phyloP scores from a whole-genome alignment of 2,329 filamentous ascomycete genomes.

The Hypoxylon sp. region DNA sequence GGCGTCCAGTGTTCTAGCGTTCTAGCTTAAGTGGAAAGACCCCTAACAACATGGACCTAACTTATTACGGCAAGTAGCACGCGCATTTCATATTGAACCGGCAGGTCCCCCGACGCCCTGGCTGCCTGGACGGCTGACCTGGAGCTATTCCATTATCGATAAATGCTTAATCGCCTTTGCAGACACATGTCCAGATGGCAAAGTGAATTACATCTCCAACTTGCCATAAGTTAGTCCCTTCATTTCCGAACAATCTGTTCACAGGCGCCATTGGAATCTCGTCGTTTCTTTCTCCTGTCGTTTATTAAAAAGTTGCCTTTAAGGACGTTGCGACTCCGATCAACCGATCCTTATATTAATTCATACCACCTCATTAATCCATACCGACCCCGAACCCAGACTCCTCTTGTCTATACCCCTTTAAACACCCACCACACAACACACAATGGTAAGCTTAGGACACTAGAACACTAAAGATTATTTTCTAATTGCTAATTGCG shows the following conservation, averaged over 20 bases:
- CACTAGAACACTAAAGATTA: too few species aligned
- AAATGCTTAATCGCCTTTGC: constrained; percentile 13
- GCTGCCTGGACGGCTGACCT: background rate
- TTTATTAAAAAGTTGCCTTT: constrained; percentile 32
- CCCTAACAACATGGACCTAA: constrained; percentile 16
- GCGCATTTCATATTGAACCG: constrained; percentile 22
- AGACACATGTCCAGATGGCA: constrained; percentile 1
- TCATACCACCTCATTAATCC: constrained; percentile 15
- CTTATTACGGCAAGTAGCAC: constrained; percentile 25
- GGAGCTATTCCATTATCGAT: constrained; percentile 36
- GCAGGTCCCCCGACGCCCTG: constrained; percentile 26
- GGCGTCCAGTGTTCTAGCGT: too few species aligned
- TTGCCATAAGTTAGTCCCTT: constrained; percentile 9
- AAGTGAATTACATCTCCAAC: constrained; percentile 46
- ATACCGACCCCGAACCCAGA: constrained; percentile 6
- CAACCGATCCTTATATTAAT: constrained; percentile 22
- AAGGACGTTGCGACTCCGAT: constrained; percentile 22
- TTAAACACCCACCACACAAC: constrained; percentile 19
- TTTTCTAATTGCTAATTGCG: constrained; percentile 27
- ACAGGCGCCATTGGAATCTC: constrained; percentile 43
- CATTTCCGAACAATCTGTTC: constrained; percentile 45
- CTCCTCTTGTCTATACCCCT: constrained; percentile 2
- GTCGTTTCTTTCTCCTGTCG: background rate
- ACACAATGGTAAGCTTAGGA: constrained; percentile 46
- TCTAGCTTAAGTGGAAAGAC: too few species aligned